Percentiles rank a stretch among this genome's conserved stretches.
Evolutionary conservation across 2,329 filamentous ascomycete species (phyloP).

Genomic region (Cadophora luteo-olivacea): DNA sequence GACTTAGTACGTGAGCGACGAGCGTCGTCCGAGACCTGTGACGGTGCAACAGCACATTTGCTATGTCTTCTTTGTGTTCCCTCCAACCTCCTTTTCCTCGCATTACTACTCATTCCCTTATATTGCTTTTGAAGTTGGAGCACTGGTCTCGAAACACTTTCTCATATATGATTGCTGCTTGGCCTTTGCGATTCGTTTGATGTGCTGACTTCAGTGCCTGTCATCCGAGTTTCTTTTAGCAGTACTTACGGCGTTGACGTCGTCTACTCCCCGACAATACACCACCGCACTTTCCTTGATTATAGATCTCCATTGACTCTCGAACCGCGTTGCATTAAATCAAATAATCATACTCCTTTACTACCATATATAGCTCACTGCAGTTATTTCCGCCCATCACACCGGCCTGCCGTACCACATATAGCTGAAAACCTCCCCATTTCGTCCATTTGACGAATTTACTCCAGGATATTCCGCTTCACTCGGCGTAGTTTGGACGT

Average conservation of each 20-base stretch:
- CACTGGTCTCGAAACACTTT: not conserved
- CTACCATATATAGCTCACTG: not conserved
- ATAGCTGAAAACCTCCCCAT: not conserved
- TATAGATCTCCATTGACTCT: not conserved
- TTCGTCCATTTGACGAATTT: not conserved
- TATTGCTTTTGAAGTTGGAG: not conserved
- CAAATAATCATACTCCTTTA: not conserved
- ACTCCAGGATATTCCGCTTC: not conserved
- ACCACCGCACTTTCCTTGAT: not conserved
- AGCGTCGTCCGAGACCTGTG: constrained; percentile 6
- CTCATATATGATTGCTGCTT: not conserved
- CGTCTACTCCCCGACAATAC: not conserved
- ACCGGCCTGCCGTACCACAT: not conserved
- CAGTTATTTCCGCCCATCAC: not conserved
- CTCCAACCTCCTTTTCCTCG: constrained; percentile 2
- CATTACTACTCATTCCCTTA: not conserved
- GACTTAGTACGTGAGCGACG: constrained; percentile 1
- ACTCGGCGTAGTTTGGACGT: not conserved
- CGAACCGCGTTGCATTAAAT: not conserved
- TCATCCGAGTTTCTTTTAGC: not conserved
- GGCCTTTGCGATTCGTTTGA: not conserved
- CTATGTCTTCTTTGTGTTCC: constrained; percentile 2
- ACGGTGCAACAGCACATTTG: constrained; percentile 7
- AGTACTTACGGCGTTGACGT: constrained; percentile 7
- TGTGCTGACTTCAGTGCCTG: not conserved